phyloP scores from a whole-genome alignment of 2,329 filamentous ascomycete genomes.

The Cytospora schulzeri region DNA sequence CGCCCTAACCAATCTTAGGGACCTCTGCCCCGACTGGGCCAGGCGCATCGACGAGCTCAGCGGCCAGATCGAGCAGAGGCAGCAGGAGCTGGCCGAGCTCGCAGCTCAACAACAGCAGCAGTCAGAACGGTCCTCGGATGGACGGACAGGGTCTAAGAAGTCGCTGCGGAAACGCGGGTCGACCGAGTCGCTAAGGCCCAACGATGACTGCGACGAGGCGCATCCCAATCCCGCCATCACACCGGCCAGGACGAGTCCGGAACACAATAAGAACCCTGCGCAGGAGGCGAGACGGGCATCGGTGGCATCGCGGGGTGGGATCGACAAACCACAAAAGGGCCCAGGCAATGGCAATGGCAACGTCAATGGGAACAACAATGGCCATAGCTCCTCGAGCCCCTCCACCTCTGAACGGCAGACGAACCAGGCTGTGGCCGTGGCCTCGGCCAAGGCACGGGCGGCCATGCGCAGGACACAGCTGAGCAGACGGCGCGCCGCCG shows the following conservation, averaged over 20 bases:
- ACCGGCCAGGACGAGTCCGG: neutral
- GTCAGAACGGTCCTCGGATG: slow-evolving; percentile 19
- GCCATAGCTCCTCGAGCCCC: slow-evolving; percentile 37
- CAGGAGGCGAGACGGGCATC: slow-evolving; percentile 18
- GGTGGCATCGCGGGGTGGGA: slow-evolving; percentile 8
- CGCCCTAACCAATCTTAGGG: slow-evolving; percentile 55
- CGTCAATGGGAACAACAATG: slow-evolving; percentile 31
- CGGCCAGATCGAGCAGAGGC: slow-evolving; percentile 62
- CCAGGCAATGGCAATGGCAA: slow-evolving; percentile 31
- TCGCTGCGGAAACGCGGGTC: slow-evolving; percentile 34
- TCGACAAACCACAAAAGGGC: slow-evolving; percentile 20
- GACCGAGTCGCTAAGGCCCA: slow-evolving; percentile 33
- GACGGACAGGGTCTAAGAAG: slow-evolving; percentile 33
- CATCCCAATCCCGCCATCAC: slow-evolving; percentile 10
- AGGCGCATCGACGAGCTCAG: slow-evolving; percentile 61
- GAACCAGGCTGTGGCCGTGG: slow-evolving; percentile 48
- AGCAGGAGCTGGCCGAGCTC: slow-evolving; percentile 56
- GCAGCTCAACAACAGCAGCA: slow-evolving; percentile 29
- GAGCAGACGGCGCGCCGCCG: slow-evolving; percentile 35
- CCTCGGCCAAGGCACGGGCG: slow-evolving; percentile 49
- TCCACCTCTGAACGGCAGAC: slow-evolving; percentile 44
- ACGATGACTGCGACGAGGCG: slow-evolving; percentile 30
- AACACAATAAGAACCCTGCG: slow-evolving; percentile 7
- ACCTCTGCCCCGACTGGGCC: slow-evolving; percentile 63
- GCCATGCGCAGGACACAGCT: slow-evolving; percentile 53